These are phyloP conservation scores for Vanrija sp. DNA, from an alignment of 1,284 basidiomycete genomes.

Conservation along the genomic window DNA sequence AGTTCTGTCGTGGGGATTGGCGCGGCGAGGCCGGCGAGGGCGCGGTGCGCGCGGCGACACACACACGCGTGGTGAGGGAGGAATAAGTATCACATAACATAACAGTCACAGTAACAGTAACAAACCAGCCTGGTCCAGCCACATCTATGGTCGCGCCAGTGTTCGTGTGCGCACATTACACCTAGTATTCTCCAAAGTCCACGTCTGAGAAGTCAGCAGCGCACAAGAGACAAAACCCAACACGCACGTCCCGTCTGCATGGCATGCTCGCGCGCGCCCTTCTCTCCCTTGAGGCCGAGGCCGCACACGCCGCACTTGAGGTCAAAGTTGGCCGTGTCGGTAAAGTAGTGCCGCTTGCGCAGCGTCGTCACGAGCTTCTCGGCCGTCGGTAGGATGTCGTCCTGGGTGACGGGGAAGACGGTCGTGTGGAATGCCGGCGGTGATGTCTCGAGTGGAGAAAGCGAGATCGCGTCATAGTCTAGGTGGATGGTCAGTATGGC, in stretches of 20 bases:
- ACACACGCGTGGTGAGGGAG: too few species aligned
- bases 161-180: too few species aligned
- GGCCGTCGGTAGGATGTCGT: slow-evolving; percentile 61
- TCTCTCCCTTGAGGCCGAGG: slow-evolving; percentile 82
- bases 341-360: slow-evolving; percentile 72
- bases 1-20: too few species aligned
- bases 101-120: too few species aligned
- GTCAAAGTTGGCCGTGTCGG: slow-evolving; percentile 86
- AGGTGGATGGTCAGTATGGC: not conserved
- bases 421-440: slow-evolving; percentile 84
- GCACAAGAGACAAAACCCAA: not conserved
- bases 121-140: too few species aligned
- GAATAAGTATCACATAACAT: too few species aligned
- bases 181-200: slow-evolving; percentile 79
- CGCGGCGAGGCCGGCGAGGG: too few species aligned
- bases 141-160: too few species aligned
- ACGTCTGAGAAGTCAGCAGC: slow-evolving; percentile 33
- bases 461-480: slow-evolving; percentile 80
- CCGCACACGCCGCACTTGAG: slow-evolving; percentile 55
- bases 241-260: slow-evolving; percentile 72
- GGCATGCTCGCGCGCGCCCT: slow-evolving; percentile 82
- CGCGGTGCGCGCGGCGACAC: too few species aligned
- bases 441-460: slow-evolving; percentile 70
- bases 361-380: slow-evolving; percentile 67
- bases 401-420: slow-evolving; percentile 65